Percentiles rank a stretch among this genome's conserved stretches.
Conservation (phyloP, 345 rosid species). For the Moricandia moricandioides region DNA sequence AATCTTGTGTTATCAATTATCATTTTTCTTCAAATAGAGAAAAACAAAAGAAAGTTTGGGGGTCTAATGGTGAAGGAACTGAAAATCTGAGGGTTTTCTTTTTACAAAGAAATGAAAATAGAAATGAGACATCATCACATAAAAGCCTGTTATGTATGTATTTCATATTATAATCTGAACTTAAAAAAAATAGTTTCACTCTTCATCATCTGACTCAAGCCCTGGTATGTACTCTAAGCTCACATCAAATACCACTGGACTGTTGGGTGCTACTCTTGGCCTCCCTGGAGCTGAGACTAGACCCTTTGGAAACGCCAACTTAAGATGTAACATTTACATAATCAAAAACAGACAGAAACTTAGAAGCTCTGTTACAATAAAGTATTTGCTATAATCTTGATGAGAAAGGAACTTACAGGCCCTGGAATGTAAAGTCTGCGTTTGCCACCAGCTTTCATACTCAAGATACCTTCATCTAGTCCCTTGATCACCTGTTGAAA, state of each 20-base stretch:
- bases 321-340: neutral
- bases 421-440: conserved; percentile 93
- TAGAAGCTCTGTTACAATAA: conserved; percentile 10
- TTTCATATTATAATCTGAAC: neutral
- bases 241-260: conserved; percentile 85
- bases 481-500: conserved; percentile 67
- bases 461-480: neutral
- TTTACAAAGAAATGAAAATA: neutral
- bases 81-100: neutral
- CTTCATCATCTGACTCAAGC: conserved; percentile 32
- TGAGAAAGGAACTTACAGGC: conserved; percentile 47
- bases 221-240: conserved; percentile 93
- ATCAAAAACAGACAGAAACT: neutral
- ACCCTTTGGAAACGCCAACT: conserved; percentile 97
- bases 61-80: neutral
- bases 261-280: conserved; percentile 90
- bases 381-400: neutral
- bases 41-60: neutral
- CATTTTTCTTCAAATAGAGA: neutral
- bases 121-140: neutral
- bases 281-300: conserved; percentile 90
- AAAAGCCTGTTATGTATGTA: neutral
- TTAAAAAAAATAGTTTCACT: neutral
- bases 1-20: neutral
- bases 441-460: conserved; percentile 59